Evolutionary conservation across 1,139 yeast species (phyloP), one percentile per base, ranked within the genome.

Genomic region (Blastobotrys malaysiensis): DNA sequence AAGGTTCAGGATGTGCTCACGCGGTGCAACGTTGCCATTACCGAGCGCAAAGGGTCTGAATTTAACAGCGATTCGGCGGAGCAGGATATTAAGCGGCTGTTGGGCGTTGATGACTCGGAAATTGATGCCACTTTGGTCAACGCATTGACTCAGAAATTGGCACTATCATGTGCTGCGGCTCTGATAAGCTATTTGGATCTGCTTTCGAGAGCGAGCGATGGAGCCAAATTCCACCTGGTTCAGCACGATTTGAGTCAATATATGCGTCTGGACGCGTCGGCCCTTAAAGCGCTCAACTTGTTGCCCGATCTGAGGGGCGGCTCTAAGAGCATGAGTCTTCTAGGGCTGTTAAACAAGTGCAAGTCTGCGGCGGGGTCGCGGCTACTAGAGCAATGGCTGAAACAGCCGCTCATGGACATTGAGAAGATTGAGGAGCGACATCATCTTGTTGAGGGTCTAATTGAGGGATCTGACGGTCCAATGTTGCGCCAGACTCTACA

Each of bases 211-310:
- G 75, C 78, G 56, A 67, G 77, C 21, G 76, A 81, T 47, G 79
- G 61, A 57, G 86, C 85, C 14, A 68, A 76, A 22, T 79, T 72
- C 63, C 73, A 78, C 16, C 72, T 93, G 26, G 79, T 79, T 26
- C 79, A 80, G 60, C 93, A 91, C 67, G 84, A 86, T 57, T 76
- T 91, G 52, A 75, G 82, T 18, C 83, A 86, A 55, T 91, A 77
- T 67, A 89, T 93, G 96, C 86, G 88, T 63, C 77, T 93, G 52
- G 99, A 93, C 66, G 82, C 95, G 7, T 84, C 97, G 0, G 96
- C 98, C 0, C 82, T 90, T 58, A 83, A 82, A 58, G 97, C 99
- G 0, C 75, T 95, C 59, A 91, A 91, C 64, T 75, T 93, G 31
- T 88, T 91, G 72, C 96, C 98, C 2, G 69, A 76, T 7, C 72